Conservation (phyloP, 805 yeast species). For the Sugiyamaella smithiae region DNA sequence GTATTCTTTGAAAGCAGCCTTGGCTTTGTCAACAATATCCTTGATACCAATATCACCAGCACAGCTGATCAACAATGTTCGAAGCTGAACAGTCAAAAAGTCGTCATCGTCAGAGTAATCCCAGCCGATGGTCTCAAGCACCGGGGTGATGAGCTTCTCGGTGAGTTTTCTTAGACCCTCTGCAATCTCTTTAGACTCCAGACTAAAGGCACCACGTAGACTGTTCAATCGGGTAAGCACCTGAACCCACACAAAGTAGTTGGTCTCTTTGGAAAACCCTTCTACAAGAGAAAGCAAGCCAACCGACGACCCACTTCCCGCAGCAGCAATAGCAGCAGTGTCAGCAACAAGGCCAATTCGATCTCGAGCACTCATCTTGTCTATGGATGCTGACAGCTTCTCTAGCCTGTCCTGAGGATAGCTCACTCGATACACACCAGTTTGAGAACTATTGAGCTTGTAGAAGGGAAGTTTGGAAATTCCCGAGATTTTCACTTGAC, state of each 20-base stretch:
- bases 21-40: conserved; percentile 45
- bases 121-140: conserved; percentile 58
- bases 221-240: conserved; percentile 41
- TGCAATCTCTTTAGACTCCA: conserved; percentile 37
- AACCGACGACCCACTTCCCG: conserved; percentile 65
- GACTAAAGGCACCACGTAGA: conserved; percentile 38
- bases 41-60: conserved; percentile 55
- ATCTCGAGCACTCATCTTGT: conserved; percentile 67
- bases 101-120: conserved; percentile 54
- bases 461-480: conserved; percentile 20
- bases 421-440: conserved; percentile 73
- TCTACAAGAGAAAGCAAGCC: conserved; percentile 50
- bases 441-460: conserved; percentile 70
- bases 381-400: conserved; percentile 55
- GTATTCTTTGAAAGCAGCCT: conserved; percentile 37
- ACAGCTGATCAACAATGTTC: conserved; percentile 55
- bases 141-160: conserved; percentile 50
- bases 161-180: conserved; percentile 52
- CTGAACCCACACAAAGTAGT: conserved; percentile 59
- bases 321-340: conserved; percentile 64
- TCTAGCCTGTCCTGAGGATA: conserved; percentile 68
- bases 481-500: conserved; percentile 18
- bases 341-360: conserved; percentile 81
- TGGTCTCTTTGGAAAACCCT: conserved; percentile 37
- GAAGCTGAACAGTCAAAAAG: conserved; percentile 60